Evolutionary conservation across 2,329 filamentous ascomycete genomes (phyloP).

Genomic region (Biscogniauxia sp.): DNA sequence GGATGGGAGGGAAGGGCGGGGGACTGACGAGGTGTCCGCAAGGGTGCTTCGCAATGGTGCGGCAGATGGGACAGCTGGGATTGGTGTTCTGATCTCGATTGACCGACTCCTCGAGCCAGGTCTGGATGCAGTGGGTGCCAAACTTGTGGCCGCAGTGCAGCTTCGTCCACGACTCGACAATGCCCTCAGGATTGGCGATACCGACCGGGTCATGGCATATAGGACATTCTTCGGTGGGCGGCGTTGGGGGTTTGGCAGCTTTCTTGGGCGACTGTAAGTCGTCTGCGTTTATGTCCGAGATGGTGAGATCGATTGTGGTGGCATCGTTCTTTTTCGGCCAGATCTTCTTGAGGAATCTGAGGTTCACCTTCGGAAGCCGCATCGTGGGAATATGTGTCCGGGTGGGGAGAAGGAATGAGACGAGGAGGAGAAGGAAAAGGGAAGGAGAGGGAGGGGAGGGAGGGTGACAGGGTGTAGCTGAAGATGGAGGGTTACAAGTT

Average conservation of each 20-base stretch:
- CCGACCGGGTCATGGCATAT: constrained; percentile 45
- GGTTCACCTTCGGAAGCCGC: constrained; percentile 21
- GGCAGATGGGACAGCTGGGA: constrained; percentile 42
- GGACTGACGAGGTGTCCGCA: constrained; percentile 30
- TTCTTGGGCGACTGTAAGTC: constrained; percentile 13
- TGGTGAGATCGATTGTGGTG: neutral
- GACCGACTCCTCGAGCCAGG: constrained; percentile 38
- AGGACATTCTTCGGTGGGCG: constrained; percentile 35
- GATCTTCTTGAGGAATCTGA: constrained; percentile 28
- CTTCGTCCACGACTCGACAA: constrained; percentile 38
- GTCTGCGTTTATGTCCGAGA: constrained; percentile 4
- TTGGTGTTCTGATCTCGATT: constrained; percentile 31
- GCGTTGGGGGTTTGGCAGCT: constrained; percentile 6
- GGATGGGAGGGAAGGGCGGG: constrained; percentile 14
- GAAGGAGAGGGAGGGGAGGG: neutral
- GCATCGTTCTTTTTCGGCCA: constrained; percentile 11
- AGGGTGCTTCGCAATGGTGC: constrained; percentile 31
- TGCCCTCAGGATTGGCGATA: constrained; percentile 35
- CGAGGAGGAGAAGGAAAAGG: neutral
- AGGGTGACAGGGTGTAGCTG: neutral
- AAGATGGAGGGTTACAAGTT: too few relatives aligned
- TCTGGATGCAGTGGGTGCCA: constrained; percentile 42
- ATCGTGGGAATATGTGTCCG: constrained; percentile 10
- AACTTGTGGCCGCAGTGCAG: constrained; percentile 45
- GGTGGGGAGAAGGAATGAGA: constrained; percentile 1